A percentile compares a stretch with the other conserved stretches of the same genome.
phyloP scores from a whole-genome alignment of 805 yeast genomes.

The Lipomyces chichibuensis region DNA sequence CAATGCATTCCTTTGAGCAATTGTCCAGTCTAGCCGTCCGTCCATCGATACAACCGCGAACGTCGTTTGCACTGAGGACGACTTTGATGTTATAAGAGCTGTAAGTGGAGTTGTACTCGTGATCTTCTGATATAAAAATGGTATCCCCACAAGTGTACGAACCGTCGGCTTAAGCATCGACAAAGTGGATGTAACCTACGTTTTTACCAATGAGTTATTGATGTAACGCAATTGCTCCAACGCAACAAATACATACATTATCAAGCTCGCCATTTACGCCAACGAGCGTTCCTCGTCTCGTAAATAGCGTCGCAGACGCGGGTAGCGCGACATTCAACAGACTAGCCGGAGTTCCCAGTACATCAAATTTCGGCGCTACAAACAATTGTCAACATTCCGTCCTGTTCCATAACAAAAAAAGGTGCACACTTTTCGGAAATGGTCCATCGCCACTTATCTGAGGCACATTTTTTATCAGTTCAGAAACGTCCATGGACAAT shows the following conservation, averaged over 20 bases:
- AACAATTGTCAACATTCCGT: neutral
- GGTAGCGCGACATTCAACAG: slow-evolving; percentile 51
- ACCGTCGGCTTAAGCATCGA: slow-evolving; percentile 36
- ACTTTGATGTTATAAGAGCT: slow-evolving; percentile 38
- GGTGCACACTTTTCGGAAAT: slow-evolving; percentile 33
- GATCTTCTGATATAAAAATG: slow-evolving; percentile 44
- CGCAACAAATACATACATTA: slow-evolving; percentile 30
- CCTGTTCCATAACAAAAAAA: neutral
- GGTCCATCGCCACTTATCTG: slow-evolving; percentile 38
- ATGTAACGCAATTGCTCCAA: neutral
- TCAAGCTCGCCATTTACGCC: slow-evolving; percentile 51
- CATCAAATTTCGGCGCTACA: slow-evolving; percentile 48
- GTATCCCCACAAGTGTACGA: slow-evolving; percentile 39
- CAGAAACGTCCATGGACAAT: slow-evolving; percentile 38
- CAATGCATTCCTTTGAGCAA: slow-evolving; percentile 47
- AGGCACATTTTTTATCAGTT: slow-evolving; percentile 35
- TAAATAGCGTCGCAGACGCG: slow-evolving; percentile 47
- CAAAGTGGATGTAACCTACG: slow-evolving; percentile 39
- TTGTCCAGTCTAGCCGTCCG: slow-evolving; percentile 50
- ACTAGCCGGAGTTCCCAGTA: slow-evolving; percentile 50
- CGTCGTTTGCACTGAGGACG: slow-evolving; percentile 36
- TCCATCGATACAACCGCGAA: slow-evolving; percentile 48
- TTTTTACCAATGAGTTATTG: slow-evolving; percentile 9
- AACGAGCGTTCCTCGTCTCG: slow-evolving; percentile 50
- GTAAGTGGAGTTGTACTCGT: slow-evolving; percentile 42